These are phyloP conservation scores for Naganishia vishniacii DNA, from an alignment of 768 basidiomycete genomes.

Conservation along the genomic window DNA sequence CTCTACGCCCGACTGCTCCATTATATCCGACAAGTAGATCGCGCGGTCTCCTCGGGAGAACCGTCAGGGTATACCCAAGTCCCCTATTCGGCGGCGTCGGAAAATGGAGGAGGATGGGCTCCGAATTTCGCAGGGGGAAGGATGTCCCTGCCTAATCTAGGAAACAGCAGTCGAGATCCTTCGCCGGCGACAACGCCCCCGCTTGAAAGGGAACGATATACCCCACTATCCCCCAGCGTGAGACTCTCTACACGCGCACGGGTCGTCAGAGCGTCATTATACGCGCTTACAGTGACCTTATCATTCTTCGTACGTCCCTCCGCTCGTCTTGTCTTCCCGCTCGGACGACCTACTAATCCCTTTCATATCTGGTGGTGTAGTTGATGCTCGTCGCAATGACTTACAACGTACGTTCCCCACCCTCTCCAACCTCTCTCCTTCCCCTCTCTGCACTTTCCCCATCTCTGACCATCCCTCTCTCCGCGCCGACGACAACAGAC, in stretches of 20 bases:
- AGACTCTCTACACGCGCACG: background rate
- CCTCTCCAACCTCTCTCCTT: background rate
- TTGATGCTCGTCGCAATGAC: constrained; percentile 93
- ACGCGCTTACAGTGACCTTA: constrained; percentile 65
- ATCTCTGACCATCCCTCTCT: too few species aligned
- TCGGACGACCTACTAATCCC: too few species aligned
- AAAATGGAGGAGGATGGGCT: too few species aligned
- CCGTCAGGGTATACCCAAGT: background rate
- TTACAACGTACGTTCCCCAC: constrained; percentile 65
- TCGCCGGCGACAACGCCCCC: background rate
- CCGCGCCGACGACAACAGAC: too few species aligned
- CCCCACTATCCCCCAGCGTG: too few species aligned
- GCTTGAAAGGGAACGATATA: background rate
- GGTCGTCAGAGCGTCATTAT: constrained; percentile 51
- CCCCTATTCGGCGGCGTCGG: background rate
- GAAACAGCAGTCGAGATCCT: constrained; percentile 28
- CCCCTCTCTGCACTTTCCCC: too few species aligned
- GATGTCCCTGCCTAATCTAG: constrained; percentile 31
- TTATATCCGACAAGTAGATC: background rate
- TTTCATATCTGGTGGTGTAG: background rate
- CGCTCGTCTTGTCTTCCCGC: too few species aligned
- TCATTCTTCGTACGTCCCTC: constrained; percentile 44
- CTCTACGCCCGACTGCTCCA: background rate
- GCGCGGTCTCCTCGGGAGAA: too few species aligned
- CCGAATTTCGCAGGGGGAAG: too few species aligned